Evolutionary conservation across 345 rosid genomes (phyloP), one percentile per base, ranked within the genome.

Genomic region (Aquilaria malaccensis): DNA sequence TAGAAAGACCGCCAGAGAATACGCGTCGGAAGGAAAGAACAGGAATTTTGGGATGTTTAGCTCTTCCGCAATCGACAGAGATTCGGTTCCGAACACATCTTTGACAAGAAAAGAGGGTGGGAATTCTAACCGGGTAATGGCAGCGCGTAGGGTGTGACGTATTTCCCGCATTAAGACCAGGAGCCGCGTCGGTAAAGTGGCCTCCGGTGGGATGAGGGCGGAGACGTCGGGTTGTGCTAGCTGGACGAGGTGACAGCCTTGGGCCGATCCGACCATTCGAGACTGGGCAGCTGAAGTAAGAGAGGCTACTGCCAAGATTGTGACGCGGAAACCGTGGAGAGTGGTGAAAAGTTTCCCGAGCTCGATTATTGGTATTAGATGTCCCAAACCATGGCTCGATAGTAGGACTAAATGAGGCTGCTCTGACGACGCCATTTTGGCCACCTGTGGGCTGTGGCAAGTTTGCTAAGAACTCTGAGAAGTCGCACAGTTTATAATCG

Each of bases 371-470:
- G 95, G 89, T 68, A 83, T 83, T 3, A 85, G 68, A 69, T 85
- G 87, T 33, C 87, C 86, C 49, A 83, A 30, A 48, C 91, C 87
- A 10, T 87, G 91, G 62, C 83, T 78, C 6, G 91, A 60, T 33
- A 85, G 68, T 15, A 85, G 66, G 2, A 74, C 67, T 6, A 62
- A 70, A 50, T 78, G 89, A 46, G 80, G 1, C 22, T 22, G 72
- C 58, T 71, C 73, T 31, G 45, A 31, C 22, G 22, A 22, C 22
- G 22, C 22, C 22, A 22, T 22, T 22, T 22, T 22, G 22, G 22
- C 22, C 22, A 22, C 22, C 22, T 22, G 22, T 22, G 22, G 22
- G 22, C 22, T 22, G 22, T 22, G 22, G 22, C 22, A 22, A 22
- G 22, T 22, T 22, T 22, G 22, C 22, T 22, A 22, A 22, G 0